Percentiles rank a stretch among this genome's conserved stretches.
Conservation (phyloP, 169 alveolate species). For the Cryptosporidium canis region DNA sequence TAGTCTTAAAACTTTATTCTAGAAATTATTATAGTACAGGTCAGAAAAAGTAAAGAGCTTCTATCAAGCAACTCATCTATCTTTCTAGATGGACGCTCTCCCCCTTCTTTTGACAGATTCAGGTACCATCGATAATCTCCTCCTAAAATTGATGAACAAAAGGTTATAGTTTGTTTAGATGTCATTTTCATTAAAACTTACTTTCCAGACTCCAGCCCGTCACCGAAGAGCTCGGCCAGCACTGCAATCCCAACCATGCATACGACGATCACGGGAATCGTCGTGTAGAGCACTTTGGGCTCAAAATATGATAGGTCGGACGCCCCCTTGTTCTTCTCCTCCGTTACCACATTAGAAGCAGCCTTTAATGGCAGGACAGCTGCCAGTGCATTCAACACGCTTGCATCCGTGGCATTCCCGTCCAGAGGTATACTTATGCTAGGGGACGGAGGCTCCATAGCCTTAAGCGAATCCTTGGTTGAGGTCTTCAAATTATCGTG, state of each 20-base stretch:
- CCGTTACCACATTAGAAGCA: background rate
- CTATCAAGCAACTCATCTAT: background rate
- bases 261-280: slow-evolving; percentile 32
- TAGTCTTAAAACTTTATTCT: background rate
- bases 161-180: background rate
- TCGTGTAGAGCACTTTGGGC: slow-evolving; percentile 58
- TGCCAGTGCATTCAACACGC: slow-evolving; percentile 3
- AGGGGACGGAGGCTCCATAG: slow-evolving; percentile 2
- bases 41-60: background rate
- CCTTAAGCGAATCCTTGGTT: slow-evolving; percentile 1
- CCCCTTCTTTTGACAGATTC: slow-evolving; percentile 65
- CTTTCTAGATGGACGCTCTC: slow-evolving; percentile 67
- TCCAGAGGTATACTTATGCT: slow-evolving; percentile 9
- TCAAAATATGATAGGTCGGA: slow-evolving; percentile 48
- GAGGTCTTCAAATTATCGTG: background rate
- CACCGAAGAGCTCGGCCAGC: slow-evolving; percentile 57
- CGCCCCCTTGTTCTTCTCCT: slow-evolving; percentile 1
- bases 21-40: background rate
- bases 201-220: slow-evolving; percentile 63
- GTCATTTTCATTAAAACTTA: slow-evolving; percentile 7
- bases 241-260: slow-evolving; percentile 65
- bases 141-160: slow-evolving; percentile 9
- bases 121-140: slow-evolving; percentile 46
- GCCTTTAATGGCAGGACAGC: slow-evolving; percentile 13
- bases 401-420: slow-evolving; percentile 15